Conservation (phyloP, 768 basidiomycete genomes). For the Suillus plorans region DNA sequence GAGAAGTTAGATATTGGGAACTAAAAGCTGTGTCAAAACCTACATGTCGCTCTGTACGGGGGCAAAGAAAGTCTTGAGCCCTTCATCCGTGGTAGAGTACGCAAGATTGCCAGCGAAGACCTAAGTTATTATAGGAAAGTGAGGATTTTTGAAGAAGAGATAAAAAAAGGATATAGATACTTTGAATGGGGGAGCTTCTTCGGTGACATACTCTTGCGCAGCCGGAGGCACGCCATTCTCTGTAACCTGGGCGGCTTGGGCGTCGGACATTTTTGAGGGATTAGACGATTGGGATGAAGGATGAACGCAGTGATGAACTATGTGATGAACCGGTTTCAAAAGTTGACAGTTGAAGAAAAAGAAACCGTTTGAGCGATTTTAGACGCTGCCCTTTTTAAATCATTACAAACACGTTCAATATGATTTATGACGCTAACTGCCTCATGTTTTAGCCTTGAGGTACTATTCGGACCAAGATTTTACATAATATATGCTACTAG, state of each 20-base stretch:
- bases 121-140: constrained; percentile 5
- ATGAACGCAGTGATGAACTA: constrained; percentile 55
- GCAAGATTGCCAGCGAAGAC: constrained; percentile 96
- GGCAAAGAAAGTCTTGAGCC: constrained; percentile 92
- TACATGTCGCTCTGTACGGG: constrained; percentile 87
- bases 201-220: constrained; percentile 63
- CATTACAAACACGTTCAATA: not conserved
- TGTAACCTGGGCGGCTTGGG: constrained; percentile 81
- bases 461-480: not conserved
- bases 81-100: constrained; percentile 91
- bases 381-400: constrained; percentile 15
- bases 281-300: constrained; percentile 54
- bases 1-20: constrained; percentile 10
- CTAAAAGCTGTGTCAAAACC: constrained; percentile 31
- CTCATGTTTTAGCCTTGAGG: not conserved
- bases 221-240: constrained; percentile 83
- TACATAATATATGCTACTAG: not conserved
- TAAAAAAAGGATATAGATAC: constrained; percentile 33
- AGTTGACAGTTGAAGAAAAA: constrained; percentile 79
- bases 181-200: constrained; percentile 82
- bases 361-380: constrained; percentile 21
- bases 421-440: not conserved
- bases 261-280: constrained; percentile 79
- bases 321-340: constrained; percentile 76
- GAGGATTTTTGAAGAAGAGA: constrained; percentile 21